Evolutionary conservation across 202 grass and related monocot species (phyloP).

Genomic region (Brachypodium distachyon): DNA sequence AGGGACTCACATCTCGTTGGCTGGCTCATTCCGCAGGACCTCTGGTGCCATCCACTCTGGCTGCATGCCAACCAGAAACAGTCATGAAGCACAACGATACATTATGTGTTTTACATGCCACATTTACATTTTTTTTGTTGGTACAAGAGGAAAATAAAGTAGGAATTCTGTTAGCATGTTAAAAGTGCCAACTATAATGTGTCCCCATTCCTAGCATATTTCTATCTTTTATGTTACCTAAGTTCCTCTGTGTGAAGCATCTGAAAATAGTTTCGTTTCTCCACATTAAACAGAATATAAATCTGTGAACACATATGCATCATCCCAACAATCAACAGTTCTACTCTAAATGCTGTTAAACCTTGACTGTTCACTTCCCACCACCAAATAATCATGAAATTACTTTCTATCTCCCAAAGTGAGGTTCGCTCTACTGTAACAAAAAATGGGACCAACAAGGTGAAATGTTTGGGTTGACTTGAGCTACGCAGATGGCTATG

Average conservation of each 20-base stretch:
- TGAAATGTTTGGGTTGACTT: not conserved
- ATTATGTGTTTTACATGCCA: not conserved
- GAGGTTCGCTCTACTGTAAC: too few relatives aligned
- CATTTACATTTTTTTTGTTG: not conserved
- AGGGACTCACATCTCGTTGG: slow-evolving; percentile 77
- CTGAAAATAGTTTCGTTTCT: not conserved
- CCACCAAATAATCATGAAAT: too few relatives aligned
- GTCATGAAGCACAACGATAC: not conserved
- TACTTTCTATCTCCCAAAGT: too few relatives aligned
- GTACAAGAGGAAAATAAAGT: not conserved
- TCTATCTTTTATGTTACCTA: not conserved
- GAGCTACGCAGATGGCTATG: not conserved
- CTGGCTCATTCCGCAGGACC: slow-evolving; percentile 88
- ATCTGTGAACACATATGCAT: not conserved
- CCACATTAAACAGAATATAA: not conserved
- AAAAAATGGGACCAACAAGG: not conserved
- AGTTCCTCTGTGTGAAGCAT: not conserved
- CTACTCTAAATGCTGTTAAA: not conserved
- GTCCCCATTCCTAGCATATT: not conserved
- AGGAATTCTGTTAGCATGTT: not conserved
- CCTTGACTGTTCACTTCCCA: not conserved
- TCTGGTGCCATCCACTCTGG: slow-evolving; percentile 99
- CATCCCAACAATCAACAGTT: not conserved
- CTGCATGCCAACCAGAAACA: slow-evolving; percentile 44
- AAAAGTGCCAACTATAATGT: not conserved